Evolutionary conservation across 1,284 basidiomycete species (phyloP).

Genomic region (Boletus semigastroideus): DNA sequence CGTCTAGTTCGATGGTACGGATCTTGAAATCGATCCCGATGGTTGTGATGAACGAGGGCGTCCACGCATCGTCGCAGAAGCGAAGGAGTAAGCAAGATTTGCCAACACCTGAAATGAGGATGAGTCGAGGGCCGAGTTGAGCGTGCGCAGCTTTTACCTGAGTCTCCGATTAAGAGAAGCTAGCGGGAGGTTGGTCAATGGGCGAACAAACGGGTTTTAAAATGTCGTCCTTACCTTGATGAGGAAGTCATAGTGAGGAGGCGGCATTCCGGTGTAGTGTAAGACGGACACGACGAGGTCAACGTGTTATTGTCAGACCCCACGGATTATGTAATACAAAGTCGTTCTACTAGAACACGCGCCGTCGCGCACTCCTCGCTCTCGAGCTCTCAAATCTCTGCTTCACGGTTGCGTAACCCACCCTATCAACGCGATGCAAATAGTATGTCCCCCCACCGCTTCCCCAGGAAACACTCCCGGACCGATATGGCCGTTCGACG

Average conservation of each 20-base stretch:
- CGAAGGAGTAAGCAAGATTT: slow-evolving; percentile 98
- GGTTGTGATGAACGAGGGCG: slow-evolving; percentile 98
- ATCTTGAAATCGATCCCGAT: slow-evolving; percentile 98
- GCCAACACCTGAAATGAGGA: slow-evolving; percentile 72
- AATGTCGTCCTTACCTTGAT: slow-evolving; percentile 66
- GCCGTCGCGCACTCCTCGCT: slow-evolving; percentile 32
- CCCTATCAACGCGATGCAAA: slow-evolving; percentile 70
- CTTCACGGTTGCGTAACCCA: slow-evolving; percentile 59
- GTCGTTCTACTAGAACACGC: background rate
- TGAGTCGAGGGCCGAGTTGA: background rate
- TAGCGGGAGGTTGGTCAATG: slow-evolving; percentile 32
- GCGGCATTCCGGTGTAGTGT: slow-evolving; percentile 55
- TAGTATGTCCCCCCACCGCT: slow-evolving; percentile 67
- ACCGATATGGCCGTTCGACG: slow-evolving; percentile 60
- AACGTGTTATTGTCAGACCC: too few species aligned
- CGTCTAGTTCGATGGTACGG: slow-evolving; percentile 94
- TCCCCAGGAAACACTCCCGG: slow-evolving; percentile 75
- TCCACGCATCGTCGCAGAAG: slow-evolving; percentile 99
- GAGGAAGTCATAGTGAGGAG: slow-evolving; percentile 88
- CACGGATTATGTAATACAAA: too few species aligned
- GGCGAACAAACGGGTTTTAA: background rate
- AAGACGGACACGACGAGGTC: background rate
- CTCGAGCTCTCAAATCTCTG: slow-evolving; percentile 49
- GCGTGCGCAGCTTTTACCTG: slow-evolving; percentile 53
- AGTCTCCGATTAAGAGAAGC: slow-evolving; percentile 96